These are phyloP conservation scores for Paralagenidium karlingii DNA, from an alignment of 352 stramenopile genomes.

Conservation along the genomic window DNA sequence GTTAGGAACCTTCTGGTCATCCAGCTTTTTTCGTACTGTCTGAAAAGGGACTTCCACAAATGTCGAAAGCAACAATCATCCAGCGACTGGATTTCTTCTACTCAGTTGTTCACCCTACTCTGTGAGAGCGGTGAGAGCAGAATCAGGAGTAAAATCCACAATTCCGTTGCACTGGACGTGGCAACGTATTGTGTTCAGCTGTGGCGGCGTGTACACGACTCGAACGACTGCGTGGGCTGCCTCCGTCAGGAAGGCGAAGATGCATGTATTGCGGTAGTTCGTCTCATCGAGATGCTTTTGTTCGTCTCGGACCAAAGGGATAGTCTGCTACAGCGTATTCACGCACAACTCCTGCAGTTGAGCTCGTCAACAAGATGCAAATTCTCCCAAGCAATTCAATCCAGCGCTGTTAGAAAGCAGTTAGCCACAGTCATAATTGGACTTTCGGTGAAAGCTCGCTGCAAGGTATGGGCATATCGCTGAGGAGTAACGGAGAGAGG, in stretches of 20 bases:
- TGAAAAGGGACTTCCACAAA: constrained; percentile 48
- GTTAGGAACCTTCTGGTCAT: constrained; percentile 54
- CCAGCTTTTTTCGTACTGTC: constrained; percentile 74
- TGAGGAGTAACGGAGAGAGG: too few species aligned
- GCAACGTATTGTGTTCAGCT: too few species aligned
- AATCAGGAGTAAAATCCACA: constrained; percentile 22
- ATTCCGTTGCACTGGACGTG: too few species aligned
- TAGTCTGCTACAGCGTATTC: constrained; percentile 60
- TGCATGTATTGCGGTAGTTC: constrained; percentile 41
- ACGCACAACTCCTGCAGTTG: constrained; percentile 40
- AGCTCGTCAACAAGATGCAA: constrained; percentile 28
- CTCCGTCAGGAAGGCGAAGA: constrained; percentile 37
- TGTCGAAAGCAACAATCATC: constrained; percentile 36
- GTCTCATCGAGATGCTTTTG: constrained; percentile 71
- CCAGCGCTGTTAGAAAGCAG: constrained; percentile 32
- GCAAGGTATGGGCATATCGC: too few species aligned
- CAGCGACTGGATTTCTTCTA: constrained; percentile 50
- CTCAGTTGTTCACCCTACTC: constrained; percentile 45
- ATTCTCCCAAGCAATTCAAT: constrained; percentile 50
- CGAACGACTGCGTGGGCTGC: too few species aligned
- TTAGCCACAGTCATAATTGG: constrained; percentile 54
- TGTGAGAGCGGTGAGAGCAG: constrained; percentile 9
- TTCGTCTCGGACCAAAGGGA: constrained; percentile 57
- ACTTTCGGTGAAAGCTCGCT: constrained; percentile 58
- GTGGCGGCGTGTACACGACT: too few species aligned